Evolutionary conservation across 1,139 yeast species (phyloP).

Genomic region (Ogataea hybrid): DNA sequence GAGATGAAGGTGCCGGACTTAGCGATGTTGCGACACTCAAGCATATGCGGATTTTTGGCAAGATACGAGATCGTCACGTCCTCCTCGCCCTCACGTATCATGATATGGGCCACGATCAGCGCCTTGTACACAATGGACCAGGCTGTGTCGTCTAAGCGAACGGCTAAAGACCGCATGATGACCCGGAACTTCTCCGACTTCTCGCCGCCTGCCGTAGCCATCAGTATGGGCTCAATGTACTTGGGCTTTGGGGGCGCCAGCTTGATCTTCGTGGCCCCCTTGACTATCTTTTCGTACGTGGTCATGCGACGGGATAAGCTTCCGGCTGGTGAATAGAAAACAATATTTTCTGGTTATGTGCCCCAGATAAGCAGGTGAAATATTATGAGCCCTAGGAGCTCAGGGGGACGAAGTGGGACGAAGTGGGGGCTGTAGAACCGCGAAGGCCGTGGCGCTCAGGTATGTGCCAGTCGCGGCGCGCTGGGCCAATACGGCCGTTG

Average conservation of each 20-base stretch:
- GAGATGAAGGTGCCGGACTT: slow-evolving; percentile 33
- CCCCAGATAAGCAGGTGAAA: slow-evolving; percentile 1
- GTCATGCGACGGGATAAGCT: slow-evolving; percentile 35
- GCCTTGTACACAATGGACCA: slow-evolving; percentile 92
- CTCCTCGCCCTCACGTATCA: slow-evolving; percentile 88
- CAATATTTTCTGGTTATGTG: slow-evolving; percentile 5
- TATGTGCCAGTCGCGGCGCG: neutral
- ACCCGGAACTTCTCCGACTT: slow-evolving; percentile 59
- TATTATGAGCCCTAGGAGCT: neutral
- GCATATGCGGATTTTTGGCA: slow-evolving; percentile 55
- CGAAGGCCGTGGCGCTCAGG: neutral
- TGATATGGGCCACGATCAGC: slow-evolving; percentile 78
- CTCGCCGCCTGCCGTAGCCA: slow-evolving; percentile 58
- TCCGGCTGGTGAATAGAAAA: neutral
- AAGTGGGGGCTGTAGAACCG: neutral
- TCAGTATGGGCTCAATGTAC: slow-evolving; percentile 87
- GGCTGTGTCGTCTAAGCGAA: slow-evolving; percentile 69
- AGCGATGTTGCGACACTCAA: slow-evolving; percentile 41
- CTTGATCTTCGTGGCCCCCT: slow-evolving; percentile 70
- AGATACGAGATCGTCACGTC: slow-evolving; percentile 69
- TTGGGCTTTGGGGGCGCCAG: slow-evolving; percentile 98
- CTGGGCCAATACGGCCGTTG: slow-evolving; percentile 12
- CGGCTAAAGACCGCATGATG: slow-evolving; percentile 62
- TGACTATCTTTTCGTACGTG: slow-evolving; percentile 56
- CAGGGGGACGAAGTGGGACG: neutral